phyloP scores from a whole-genome alignment of 345 rosid genomes.

The Melaleuca alternifolia region DNA sequence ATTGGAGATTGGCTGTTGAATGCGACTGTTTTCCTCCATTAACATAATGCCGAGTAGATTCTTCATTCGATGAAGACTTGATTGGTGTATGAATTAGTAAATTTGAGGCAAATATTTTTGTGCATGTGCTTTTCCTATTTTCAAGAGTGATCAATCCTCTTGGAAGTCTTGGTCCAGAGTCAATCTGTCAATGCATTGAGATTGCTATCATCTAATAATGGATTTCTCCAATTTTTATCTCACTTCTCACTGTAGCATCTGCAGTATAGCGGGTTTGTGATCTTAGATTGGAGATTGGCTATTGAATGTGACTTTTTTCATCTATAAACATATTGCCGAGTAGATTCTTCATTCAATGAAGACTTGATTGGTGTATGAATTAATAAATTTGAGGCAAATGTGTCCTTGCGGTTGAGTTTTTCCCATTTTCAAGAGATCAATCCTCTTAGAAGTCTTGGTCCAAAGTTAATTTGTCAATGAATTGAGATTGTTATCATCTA shows the following conservation, averaged over 20 bases:
- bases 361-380: not conserved
- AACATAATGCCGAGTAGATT: not conserved
- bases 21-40: not conserved
- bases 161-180: not conserved
- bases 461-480: not conserved
- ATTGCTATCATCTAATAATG: not conserved
- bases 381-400: not conserved
- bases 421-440: not conserved
- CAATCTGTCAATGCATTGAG: not conserved
- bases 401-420: not conserved
- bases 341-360: not conserved
- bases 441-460: not conserved
- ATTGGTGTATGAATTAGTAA: not conserved
- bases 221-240: not conserved
- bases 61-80: not conserved
- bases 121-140: not conserved
- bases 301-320: not conserved
- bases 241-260: not conserved
- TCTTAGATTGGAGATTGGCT: not conserved
- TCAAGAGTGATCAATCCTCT: not conserved
- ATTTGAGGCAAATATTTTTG: not conserved
- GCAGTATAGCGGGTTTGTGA: not conserved
- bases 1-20: not conserved
- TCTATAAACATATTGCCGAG: not conserved
- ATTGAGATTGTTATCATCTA: not conserved